These are phyloP conservation scores for Sphagnum fallax DNA, from an alignment of 228 moss, liverwort and hornwort genomes.

Conservation along the genomic window DNA sequence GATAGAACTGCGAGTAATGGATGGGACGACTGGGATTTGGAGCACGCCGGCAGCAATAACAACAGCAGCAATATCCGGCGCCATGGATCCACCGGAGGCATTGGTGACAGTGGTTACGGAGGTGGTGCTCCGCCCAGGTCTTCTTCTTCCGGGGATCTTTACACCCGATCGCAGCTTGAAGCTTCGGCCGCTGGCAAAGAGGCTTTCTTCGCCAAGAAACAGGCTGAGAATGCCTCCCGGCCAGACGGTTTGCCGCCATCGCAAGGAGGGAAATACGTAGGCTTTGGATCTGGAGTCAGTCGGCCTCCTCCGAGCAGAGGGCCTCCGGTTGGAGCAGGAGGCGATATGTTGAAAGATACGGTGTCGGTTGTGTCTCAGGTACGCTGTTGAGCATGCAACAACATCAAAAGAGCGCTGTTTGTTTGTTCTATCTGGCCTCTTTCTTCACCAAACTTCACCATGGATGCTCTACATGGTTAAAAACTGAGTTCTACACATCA, in stretches of 20 bases:
- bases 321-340: slow-evolving; percentile 37
- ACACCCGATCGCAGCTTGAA: slow-evolving; percentile 70
- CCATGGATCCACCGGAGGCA: slow-evolving; percentile 43
- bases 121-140: slow-evolving; percentile 49
- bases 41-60: slow-evolving; percentile 21
- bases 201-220: slow-evolving; percentile 72
- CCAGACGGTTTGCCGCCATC: slow-evolving; percentile 86
- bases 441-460: too few species aligned
- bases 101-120: slow-evolving; percentile 42
- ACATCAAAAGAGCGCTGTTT: too few species aligned
- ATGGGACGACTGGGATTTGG: slow-evolving; percentile 93
- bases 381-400: not conserved
- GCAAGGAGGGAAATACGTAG: slow-evolving; percentile 96
- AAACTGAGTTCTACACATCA: too few species aligned
- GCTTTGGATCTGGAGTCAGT: slow-evolving; percentile 83
- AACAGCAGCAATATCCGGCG: slow-evolving; percentile 38
- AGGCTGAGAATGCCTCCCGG: slow-evolving; percentile 74
- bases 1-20: slow-evolving; percentile 35
- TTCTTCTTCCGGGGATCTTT: slow-evolving; percentile 67
- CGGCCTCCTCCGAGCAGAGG: slow-evolving; percentile 47
- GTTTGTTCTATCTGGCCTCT: too few species aligned
- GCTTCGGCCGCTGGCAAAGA: slow-evolving; percentile 73
- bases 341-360: slow-evolving; percentile 83
- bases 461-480: too few species aligned
- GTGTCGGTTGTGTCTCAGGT: slow-evolving; percentile 88